A percentile compares a stretch with the other conserved stretches of the same genome.
These are phyloP conservation scores for Nephelium lappaceum DNA, from an alignment of 345 rosid species.

Conservation along the genomic window DNA sequence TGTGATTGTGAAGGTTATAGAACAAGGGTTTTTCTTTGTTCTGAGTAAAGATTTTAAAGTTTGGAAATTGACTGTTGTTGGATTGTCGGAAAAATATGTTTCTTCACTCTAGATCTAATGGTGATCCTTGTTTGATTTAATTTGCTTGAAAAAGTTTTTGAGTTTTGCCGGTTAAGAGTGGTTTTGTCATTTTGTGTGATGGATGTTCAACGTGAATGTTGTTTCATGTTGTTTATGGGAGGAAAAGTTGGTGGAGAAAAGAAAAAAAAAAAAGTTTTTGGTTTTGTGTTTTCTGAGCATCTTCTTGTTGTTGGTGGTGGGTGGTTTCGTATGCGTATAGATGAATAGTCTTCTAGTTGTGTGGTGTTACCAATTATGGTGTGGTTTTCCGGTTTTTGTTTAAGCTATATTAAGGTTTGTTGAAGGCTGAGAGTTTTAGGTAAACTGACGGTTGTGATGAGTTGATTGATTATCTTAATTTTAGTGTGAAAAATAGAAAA, in stretches of 20 bases:
- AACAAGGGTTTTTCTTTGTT: slow-evolving; percentile 36
- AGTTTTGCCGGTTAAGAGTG: background rate
- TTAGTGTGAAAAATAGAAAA: too few species aligned
- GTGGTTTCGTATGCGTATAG: background rate
- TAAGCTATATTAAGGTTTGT: background rate
- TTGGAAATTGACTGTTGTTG: slow-evolving; percentile 18
- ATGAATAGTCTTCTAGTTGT: slow-evolving; percentile 12
- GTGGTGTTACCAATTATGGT: background rate
- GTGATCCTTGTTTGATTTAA: slow-evolving; percentile 14
- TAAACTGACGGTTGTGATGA: too few species aligned
- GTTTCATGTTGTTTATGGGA: background rate
- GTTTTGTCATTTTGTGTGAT: background rate
- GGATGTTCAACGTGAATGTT: slow-evolving; percentile 18
- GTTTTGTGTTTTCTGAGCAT: background rate
- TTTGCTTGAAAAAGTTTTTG: slow-evolving; percentile 11
- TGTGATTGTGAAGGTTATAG: slow-evolving; percentile 7
- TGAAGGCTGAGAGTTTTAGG: slow-evolving; percentile 1
- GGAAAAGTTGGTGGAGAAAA: background rate
- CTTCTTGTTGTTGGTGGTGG: background rate
- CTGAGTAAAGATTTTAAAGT: slow-evolving; percentile 15
- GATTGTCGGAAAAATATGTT: slow-evolving; percentile 3
- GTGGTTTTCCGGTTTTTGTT: background rate
- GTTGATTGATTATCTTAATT: background rate
- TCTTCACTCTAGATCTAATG: slow-evolving; percentile 27
- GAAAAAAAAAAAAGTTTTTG: too few species aligned